These are phyloP conservation scores for Nicotiana otophora DNA, from an alignment of 257 asterid species.

Conservation along the genomic window DNA sequence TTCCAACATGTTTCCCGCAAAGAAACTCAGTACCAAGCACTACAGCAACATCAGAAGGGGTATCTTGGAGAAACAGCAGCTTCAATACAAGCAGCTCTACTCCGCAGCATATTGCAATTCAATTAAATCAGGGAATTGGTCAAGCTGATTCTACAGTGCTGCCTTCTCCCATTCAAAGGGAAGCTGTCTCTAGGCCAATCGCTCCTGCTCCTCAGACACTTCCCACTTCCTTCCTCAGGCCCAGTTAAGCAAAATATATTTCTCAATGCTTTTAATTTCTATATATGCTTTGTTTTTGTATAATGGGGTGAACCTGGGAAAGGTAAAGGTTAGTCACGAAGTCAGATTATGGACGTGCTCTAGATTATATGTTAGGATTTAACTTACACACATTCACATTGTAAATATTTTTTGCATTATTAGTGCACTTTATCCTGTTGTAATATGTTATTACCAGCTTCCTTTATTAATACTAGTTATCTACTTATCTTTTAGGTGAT, in stretches of 20 bases:
- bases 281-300: background rate
- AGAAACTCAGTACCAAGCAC: constrained; percentile 16
- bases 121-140: background rate
- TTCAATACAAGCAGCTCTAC: background rate
- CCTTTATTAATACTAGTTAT: too few relatives aligned
- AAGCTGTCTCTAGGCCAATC: background rate
- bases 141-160: background rate
- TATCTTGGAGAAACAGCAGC: constrained; percentile 1
- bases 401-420: background rate
- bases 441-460: background rate
- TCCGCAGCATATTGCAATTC: constrained; percentile 11
- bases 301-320: background rate
- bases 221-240: constrained; percentile 8
- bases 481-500: background rate
- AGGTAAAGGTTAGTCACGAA: background rate
- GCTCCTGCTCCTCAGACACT: constrained; percentile 1
- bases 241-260: background rate
- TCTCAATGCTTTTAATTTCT: background rate
- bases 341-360: background rate
- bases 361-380: too few relatives aligned
- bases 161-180: background rate
- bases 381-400: background rate
- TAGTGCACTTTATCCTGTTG: background rate
- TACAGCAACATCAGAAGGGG: background rate
- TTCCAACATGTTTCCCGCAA: constrained; percentile 26